Base-by-base conservation (phyloP, 257 asterid genomes). In the Leonotis leonurus region DNA sequence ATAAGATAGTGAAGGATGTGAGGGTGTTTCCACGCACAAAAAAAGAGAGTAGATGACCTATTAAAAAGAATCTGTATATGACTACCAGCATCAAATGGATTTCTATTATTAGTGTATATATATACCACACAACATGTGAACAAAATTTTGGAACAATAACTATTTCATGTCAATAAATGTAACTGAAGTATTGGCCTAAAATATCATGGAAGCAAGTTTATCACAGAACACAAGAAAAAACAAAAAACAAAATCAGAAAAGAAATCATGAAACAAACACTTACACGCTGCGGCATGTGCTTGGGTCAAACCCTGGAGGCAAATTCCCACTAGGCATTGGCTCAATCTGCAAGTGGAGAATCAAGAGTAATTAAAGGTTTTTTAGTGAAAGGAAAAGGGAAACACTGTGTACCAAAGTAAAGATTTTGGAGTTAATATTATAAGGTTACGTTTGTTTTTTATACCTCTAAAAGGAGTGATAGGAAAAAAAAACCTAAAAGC, bases 281-380 rank as follows among this genome's bases (percentile, higher is more conserved):
- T 89, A 91, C 96, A 91, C 96, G 69, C 96, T 91, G 81, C 95
- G 92, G 89, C 98, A 88, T 73, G 96, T 80, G 79, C 77, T 88
- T 77, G 96, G 96, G 80, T 91, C 96, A 77, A 91, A 91, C 60
- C 98, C 95, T 75, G 98, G 96, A 79, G 98, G 96, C 73, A 91
- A 80, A 86, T 91, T 91, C 76, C 98, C 96, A 84, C 96, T 91
- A 73, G 95, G 90, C 60, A 91, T 83, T 62, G 95, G 97, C 84
- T 89, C 95, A 84, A 89, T 81, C 98, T 91, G 95, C 84, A 84
- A 68, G 78, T 33, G 27, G 45, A 8, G 55, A 33, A 59, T 62
- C 30, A 67, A 40, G 18, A 67, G 64, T 39, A 40, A 29, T 61
- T 46, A 30, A 37, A 36, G 29, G 33, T n/a, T n/a, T n/a, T n/a